These are phyloP conservation scores for Boechera stricta DNA, from an alignment of 345 rosid species.

Conservation along the genomic window DNA sequence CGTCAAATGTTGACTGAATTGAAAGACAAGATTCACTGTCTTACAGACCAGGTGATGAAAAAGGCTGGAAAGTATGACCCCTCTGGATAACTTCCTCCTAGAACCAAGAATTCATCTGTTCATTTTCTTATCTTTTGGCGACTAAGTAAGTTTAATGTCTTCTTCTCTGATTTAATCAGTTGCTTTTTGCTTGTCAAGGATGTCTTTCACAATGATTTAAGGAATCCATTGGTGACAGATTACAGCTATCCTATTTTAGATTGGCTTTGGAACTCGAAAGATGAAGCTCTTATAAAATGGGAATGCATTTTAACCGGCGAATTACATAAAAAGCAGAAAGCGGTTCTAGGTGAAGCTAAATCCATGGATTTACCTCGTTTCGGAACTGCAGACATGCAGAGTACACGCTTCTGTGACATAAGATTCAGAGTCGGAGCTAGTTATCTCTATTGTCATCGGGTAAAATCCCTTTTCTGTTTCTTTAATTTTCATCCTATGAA, in stretches of 20 bases:
- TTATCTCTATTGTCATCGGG: constrained; percentile 93
- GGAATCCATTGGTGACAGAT: constrained; percentile 65
- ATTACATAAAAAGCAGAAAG: constrained; percentile 60
- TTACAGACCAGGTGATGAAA: constrained; percentile 74
- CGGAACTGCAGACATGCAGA: constrained; percentile 63
- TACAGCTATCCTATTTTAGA: constrained; percentile 75
- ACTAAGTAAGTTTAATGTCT: not conserved
- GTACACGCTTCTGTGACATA: constrained; percentile 65
- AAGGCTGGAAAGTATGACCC: constrained; percentile 72
- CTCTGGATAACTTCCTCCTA: constrained; percentile 89
- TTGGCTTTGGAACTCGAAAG: constrained; percentile 77
- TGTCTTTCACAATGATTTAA: constrained; percentile 76
- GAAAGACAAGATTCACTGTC: constrained; percentile 81
- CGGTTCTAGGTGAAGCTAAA: constrained; percentile 49
- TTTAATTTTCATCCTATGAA: not conserved
- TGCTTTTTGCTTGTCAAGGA: constrained; percentile 52
- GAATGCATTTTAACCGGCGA: constrained; percentile 67
- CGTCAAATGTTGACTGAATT: constrained; percentile 68
- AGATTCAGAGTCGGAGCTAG: constrained; percentile 83
- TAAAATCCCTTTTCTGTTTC: constrained; percentile 11
- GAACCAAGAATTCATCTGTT: constrained; percentile 55
- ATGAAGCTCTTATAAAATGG: constrained; percentile 77
- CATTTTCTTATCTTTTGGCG: not conserved
- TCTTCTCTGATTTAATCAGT: constrained; percentile 24
- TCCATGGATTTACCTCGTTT: constrained; percentile 61